A percentile compares a stretch with the other conserved stretches of the same genome.
Conservation (phyloP, 2,329 filamentous ascomycete genomes). For the Xylariaceae sp. region DNA sequence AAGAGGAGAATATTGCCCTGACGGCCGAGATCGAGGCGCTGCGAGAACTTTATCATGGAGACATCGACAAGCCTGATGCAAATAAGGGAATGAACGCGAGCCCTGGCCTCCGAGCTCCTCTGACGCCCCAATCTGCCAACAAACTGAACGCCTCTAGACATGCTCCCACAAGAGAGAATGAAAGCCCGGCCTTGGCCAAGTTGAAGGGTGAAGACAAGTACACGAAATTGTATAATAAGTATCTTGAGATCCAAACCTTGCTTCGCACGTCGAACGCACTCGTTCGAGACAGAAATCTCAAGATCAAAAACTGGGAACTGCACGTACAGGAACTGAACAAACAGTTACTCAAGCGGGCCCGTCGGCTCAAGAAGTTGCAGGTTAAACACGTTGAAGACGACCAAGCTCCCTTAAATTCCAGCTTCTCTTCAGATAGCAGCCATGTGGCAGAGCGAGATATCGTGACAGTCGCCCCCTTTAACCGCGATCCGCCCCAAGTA, state of each 20-base stretch:
- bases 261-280: constrained; percentile 28
- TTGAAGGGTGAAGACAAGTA: constrained; percentile 35
- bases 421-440: constrained; percentile 21
- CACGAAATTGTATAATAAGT: constrained; percentile 31
- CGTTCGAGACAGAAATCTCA: constrained; percentile 39
- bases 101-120: constrained; percentile 20
- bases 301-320: constrained; percentile 39
- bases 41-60: constrained; percentile 15
- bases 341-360: constrained; percentile 22
- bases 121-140: constrained; percentile 25
- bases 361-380: constrained; percentile 39
- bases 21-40: constrained; percentile 33
- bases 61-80: constrained; percentile 3
- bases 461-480: constrained; percentile 2
- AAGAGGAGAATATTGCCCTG: constrained; percentile 40
- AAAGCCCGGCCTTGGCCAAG: constrained; percentile 16
- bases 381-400: constrained; percentile 27
- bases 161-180: constrained; percentile 10
- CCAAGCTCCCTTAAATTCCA: constrained; percentile 15
- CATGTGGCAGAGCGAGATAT: no score
- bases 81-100: constrained; percentile 4
- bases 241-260: constrained; percentile 21
- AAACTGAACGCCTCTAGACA: constrained; percentile 8
- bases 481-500: not conserved
- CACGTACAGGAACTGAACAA: constrained; percentile 40